Evolutionary conservation across 2,329 filamentous ascomycete genomes (phyloP).

Genomic region (Amauroascus verrucosus): DNA sequence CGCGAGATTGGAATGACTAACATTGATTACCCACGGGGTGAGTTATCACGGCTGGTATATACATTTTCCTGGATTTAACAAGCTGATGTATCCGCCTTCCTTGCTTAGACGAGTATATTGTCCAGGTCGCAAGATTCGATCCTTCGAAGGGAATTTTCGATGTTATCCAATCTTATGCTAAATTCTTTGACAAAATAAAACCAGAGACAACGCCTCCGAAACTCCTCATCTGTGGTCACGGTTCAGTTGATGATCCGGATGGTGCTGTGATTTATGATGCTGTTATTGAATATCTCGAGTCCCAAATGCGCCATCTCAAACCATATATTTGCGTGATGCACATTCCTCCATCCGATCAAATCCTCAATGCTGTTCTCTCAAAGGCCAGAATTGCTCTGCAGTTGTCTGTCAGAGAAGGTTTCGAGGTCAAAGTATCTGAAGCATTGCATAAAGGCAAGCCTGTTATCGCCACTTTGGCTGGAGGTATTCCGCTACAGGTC

Average conservation of each 20-base stretch:
- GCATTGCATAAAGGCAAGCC: constrained; percentile 70
- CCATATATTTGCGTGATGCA: constrained; percentile 64
- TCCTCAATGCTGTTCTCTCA: constrained; percentile 65
- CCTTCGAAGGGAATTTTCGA: constrained; percentile 73
- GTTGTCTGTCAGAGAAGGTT: constrained; percentile 70
- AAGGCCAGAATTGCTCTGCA: constrained; percentile 65
- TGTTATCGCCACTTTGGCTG: constrained; percentile 62
- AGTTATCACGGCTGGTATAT: constrained; percentile 44
- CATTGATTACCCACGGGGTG: constrained; percentile 32
- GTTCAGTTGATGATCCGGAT: constrained; percentile 72
- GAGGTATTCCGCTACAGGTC: constrained; percentile 73
- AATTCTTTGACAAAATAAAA: constrained; percentile 53
- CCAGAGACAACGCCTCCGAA: constrained; percentile 51
- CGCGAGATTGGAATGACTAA: constrained; percentile 45
- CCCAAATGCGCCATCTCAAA: constrained; percentile 50
- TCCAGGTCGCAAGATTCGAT: constrained; percentile 73
- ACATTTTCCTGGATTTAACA: constrained; percentile 14
- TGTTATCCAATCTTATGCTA: constrained; percentile 64
- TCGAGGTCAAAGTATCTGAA: constrained; percentile 79
- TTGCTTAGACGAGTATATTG: constrained; percentile 55
- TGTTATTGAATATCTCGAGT: constrained; percentile 57
- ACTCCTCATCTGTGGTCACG: constrained; percentile 67
- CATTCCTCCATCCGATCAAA: constrained; percentile 65
- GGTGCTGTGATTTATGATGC: constrained; percentile 61
- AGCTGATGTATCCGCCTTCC: constrained; percentile 3